Conservation (phyloP, 2,329 filamentous ascomycete species). For the Chaetomium globosum region DNA sequence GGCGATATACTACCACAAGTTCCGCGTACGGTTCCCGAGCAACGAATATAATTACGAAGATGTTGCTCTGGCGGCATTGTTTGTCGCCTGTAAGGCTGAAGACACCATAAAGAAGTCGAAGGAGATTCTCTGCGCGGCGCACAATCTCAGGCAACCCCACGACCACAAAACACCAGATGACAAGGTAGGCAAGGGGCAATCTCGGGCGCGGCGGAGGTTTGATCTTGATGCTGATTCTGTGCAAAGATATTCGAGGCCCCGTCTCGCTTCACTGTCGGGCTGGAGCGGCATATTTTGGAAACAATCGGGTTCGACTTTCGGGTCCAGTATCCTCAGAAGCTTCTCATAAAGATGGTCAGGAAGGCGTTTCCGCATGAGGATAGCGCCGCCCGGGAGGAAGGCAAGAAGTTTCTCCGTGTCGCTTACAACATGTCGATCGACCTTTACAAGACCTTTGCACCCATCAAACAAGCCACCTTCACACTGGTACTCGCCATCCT, state of each 20-base stretch:
- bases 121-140: slow-evolving; percentile 87
- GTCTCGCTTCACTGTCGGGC: slow-evolving; percentile 79
- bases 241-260: slow-evolving; percentile 74
- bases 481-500: slow-evolving; percentile 81
- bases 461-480: slow-evolving; percentile 85
- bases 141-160: slow-evolving; percentile 75
- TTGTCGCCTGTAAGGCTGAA: slow-evolving; percentile 95
- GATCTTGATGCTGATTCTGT: background rate
- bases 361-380: slow-evolving; percentile 50
- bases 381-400: slow-evolving; percentile 44
- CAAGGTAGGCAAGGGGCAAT: slow-evolving; percentile 55
- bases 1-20: slow-evolving; percentile 90
- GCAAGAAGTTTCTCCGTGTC: slow-evolving; percentile 62
- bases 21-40: slow-evolving; percentile 82
- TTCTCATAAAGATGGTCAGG: slow-evolving; percentile 77
- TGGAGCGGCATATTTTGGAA: slow-evolving; percentile 92
- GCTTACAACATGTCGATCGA: slow-evolving; percentile 86
- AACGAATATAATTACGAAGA: slow-evolving; percentile 84
- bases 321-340: slow-evolving; percentile 81
- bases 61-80: slow-evolving; percentile 82
- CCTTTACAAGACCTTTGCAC: slow-evolving; percentile 89
- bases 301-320: slow-evolving; percentile 92
- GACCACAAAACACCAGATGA: slow-evolving; percentile 78
- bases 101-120: slow-evolving; percentile 96
- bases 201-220: background rate